Conservation (phyloP, 2,329 filamentous ascomycete species). For the Penicillium paneum region DNA sequence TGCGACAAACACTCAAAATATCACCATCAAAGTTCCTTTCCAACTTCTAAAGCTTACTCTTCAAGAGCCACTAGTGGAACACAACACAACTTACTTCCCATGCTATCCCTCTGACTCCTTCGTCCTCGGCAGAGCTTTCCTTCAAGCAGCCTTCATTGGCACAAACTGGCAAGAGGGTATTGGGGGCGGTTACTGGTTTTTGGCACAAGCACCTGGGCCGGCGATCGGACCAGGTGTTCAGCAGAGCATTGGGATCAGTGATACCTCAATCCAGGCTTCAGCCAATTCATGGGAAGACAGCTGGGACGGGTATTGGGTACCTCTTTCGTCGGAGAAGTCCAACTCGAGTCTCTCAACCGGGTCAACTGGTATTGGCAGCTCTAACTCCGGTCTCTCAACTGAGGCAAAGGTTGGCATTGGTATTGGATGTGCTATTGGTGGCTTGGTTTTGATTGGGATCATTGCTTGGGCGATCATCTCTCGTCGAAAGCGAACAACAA, state of each 20-base stretch:
- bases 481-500: neutral
- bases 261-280: neutral
- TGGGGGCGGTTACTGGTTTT: conserved; percentile 15
- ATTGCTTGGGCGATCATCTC: neutral
- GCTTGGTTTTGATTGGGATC: conserved; percentile 2
- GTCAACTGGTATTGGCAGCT: neutral
- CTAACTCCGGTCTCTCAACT: neutral
- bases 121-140: conserved; percentile 24
- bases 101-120: conserved; percentile 13
- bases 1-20: conserved; percentile 6
- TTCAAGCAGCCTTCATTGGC: conserved; percentile 26
- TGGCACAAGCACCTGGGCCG: conserved; percentile 27
- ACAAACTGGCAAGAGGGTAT: conserved; percentile 18
- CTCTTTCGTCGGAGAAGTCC: neutral
- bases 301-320: conserved; percentile 15
- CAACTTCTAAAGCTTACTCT: conserved; percentile 22
- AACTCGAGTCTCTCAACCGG: conserved; percentile 2
- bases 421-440: conserved; percentile 2
- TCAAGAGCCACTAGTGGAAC: conserved; percentile 18
- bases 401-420: conserved; percentile 12
- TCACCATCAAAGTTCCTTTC: conserved; percentile 23
- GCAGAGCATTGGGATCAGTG: neutral
- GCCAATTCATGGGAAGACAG: conserved; percentile 11
- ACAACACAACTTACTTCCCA: conserved; percentile 21
- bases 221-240: neutral